Evolutionary conservation across 257 asterid species (phyloP).

Genomic region (Pogostemon cablin): DNA sequence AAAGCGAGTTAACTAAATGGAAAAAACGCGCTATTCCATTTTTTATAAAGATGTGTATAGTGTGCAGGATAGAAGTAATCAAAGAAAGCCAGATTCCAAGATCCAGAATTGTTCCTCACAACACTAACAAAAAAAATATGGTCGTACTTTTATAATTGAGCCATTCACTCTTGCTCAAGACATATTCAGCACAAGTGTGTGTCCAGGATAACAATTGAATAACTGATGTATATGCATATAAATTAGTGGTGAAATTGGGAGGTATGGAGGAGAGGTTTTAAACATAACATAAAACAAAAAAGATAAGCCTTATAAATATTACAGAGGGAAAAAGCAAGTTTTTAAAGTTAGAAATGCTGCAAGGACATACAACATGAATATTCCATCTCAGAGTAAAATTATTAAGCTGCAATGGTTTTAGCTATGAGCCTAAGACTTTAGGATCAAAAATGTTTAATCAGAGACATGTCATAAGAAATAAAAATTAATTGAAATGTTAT

Average conservation of each 20-base stretch:
- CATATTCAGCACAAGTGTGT: neutral
- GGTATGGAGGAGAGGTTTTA: neutral
- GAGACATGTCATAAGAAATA: slow-evolving; percentile 1
- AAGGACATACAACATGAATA: slow-evolving; percentile 4
- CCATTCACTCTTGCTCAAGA: neutral
- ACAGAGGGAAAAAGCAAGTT: slow-evolving; percentile 1
- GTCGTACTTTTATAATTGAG: neutral
- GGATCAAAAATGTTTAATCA: neutral
- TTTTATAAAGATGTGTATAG: neutral
- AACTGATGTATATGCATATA: neutral
- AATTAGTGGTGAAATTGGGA: neutral
- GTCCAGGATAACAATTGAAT: neutral
- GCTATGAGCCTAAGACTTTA: neutral
- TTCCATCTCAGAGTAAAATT: slow-evolving; percentile 1
- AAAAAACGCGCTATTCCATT: neutral
- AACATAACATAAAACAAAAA: neutral
- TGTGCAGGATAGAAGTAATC: neutral
- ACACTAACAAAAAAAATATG: neutral
- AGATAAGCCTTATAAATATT: slow-evolving; percentile 1
- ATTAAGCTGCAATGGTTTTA: slow-evolving; percentile 19
- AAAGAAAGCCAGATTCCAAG: neutral
- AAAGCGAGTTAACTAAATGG: neutral
- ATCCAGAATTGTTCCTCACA: slow-evolving; percentile 4
- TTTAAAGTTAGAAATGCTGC: slow-evolving; percentile 17
- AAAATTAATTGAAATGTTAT: neutral